Base-by-base conservation (phyloP, 352 stramenopile genomes). In the Aphanomyces astaci region DNA sequence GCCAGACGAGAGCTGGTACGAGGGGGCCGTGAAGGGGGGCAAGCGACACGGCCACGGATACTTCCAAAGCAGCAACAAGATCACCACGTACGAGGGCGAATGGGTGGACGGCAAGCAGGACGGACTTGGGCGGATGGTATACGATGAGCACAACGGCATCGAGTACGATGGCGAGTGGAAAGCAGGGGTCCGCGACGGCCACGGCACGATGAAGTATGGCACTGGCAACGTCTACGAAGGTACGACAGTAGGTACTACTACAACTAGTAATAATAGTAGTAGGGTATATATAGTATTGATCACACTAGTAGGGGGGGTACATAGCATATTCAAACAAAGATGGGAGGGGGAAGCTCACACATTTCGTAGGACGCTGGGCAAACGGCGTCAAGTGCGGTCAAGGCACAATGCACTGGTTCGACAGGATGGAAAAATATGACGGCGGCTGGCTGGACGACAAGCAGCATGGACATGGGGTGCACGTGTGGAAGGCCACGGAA, bases 1-100 rank as follows among this genome's bases (percentile, higher is more conserved):
- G 89, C 79, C 83, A 0, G 89, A 96, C 71, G 89, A 88, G 0
- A 92, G 77, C 31, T 80, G 66, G 25, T 97, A 97, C 64, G 71
- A 83, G 3, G 90, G 90, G 9, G 73, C 87, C 7, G 79, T 96
- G 0, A 67, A 79, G 30, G 51, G 74, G 15, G 87, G 87, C 5
- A 78, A 86, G 15, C 85, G 89, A 22, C 77, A 96, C 55, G 90
- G 90, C 7, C 65, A 78, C n/a, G 90, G 86, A 0, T 75, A 81
- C 28, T 92, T 91, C 49, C 70, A 82, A 60, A 87, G 76, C 56
- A 81, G 73, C 63, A 45, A n/a, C 57, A 10, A 11, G 66, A 46
- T 56, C 17, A 63, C 64, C 9, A 80, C 73, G 3, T 96, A 96
- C 75, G 80, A 89, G 54, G 89, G 89, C 28, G 73, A 84, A 27